Evolutionary conservation across 1,139 yeast genomes (phyloP).

Genomic region (Geotrichum klebahnii): DNA sequence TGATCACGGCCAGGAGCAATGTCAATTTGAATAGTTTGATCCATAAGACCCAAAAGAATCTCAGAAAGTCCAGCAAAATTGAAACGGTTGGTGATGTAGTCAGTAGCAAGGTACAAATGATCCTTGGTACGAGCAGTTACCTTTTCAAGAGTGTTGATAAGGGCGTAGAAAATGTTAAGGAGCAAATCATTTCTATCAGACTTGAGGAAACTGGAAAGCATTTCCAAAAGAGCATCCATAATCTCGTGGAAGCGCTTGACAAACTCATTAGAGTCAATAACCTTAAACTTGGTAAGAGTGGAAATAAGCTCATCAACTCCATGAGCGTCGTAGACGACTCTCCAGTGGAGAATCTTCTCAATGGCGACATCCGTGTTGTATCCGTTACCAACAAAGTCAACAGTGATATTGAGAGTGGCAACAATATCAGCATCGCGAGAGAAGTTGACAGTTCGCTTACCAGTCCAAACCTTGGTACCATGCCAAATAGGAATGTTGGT

Average conservation of each 20-base stretch:
- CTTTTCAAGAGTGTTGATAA: slow-evolving; percentile 33
- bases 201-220: slow-evolving; percentile 30
- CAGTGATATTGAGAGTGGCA: slow-evolving; percentile 40
- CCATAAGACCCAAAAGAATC: slow-evolving; percentile 27
- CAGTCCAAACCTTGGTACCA: slow-evolving; percentile 31
- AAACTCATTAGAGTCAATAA: slow-evolving; percentile 32
- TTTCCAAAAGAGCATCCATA: slow-evolving; percentile 44
- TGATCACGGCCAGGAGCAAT: slow-evolving; percentile 26
- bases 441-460: slow-evolving; percentile 29
- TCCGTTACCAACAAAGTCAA: slow-evolving; percentile 67
- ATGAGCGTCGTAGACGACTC: slow-evolving; percentile 42
- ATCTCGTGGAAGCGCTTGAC: slow-evolving; percentile 35
- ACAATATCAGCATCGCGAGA: slow-evolving; percentile 28
- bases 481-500: slow-evolving; percentile 40
- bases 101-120: slow-evolving; percentile 31
- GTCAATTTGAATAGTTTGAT: slow-evolving; percentile 26
- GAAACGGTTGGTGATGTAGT: slow-evolving; percentile 31
- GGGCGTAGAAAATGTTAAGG: slow-evolving; percentile 31
- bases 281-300: slow-evolving; percentile 31
- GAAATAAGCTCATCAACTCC: slow-evolving; percentile 34
- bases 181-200: slow-evolving; percentile 30
- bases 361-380: slow-evolving; percentile 60
- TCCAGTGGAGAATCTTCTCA: slow-evolving; percentile 57
- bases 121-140: slow-evolving; percentile 30
- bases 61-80: slow-evolving; percentile 33